Base-by-base conservation (phyloP, 495 filamentous ascomycete species). In the Talaromyces wortmannii region DNA sequence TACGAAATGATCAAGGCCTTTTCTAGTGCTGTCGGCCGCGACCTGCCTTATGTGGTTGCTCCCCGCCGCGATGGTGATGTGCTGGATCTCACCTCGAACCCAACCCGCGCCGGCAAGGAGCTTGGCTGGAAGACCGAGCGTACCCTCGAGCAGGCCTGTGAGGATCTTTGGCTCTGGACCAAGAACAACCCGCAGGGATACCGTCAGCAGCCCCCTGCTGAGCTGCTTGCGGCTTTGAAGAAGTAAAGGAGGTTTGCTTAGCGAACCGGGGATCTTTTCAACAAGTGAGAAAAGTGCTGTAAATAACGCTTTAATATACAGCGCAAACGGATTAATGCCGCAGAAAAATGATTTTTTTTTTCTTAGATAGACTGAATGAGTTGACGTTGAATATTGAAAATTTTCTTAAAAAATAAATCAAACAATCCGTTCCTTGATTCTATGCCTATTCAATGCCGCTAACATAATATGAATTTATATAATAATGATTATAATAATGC, bases 1-100 rank as follows among this genome's bases (percentile, higher is more conserved):
- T 92, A 90, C 70, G 91, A 98, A 65, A 98, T 98, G 82, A 87
- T 98, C 81, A 88, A 89, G 53, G 90, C 95, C 56, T 98, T 98
- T 77, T 89, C 84, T 66, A 72, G 80, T 36, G 89, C 90, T 32
- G 90, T 96, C 30, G 92, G 94, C 52, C 83, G 81, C 43, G 83
- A 92, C 55, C 78, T 97, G 17, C 83, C 89, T 31, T 97, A 96
- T 74, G 79, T 96, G 65, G 87, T 96, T 42, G 91, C 86, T 7
- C 84, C 79, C 18, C 81, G 95, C 60, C 82, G 94, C 65, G 81
- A 83, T 48, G 94, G 94, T 48, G 94, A 98, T 66, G 94, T 98
- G 23, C 74, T 98, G 45, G 88, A 98, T 76, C 81, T 98, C 15
- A 98, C 94, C 31, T 88, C 95, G 52, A 91, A 97, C 75, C 89